Evolutionary conservation across 768 basidiomycete species (phyloP), one percentile per base, ranked within the genome.

Genomic region (Russula abietina): DNA sequence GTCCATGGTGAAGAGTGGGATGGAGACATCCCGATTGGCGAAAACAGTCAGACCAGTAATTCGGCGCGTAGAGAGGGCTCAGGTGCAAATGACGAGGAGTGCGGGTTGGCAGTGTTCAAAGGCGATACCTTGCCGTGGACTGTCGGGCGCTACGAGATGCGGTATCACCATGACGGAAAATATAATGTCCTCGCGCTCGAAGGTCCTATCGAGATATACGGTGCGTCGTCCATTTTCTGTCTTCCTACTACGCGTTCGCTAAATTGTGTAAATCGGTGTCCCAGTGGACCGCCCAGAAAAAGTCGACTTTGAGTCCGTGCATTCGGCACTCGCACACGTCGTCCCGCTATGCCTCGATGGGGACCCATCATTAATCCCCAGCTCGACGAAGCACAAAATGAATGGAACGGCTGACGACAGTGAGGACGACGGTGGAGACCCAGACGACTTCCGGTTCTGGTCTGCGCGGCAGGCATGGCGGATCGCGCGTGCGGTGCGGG

Each of bases 361-460:
- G 19, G 93, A 97, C 70, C 87, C 87, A 6, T 84, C 87, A 8
- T 77, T 96, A 66, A 80, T 95, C 38, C 94, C 94, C 72, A 81
- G 80, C 67, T 70, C 74, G 19, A 61, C 60, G 32, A 32, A 68
- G 16, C 69, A 39, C 71, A 74, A 33, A 36, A 36, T 36, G 36
- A 4, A 45, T 39, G 45, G 17, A n/a, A 3, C 16, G 2, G 17
- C 46, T 55, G 58, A 38, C 61, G 70, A 30, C 73, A 74, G 43
- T 14, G 67, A 61, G 28, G 71, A 73, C 17, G 79, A 81, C 46
- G 74, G 75, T 39, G 83, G 80, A 50, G 91, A 95, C 69, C 84
- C 86, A 1, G 95, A 98, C 70, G 95, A 98, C 75, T 98, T 99
- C 73, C 82, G 84, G 51, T 93, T 99, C 76, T 96, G 94, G 92